These are phyloP conservation scores for Falciphora oryzae DNA, from an alignment of 2,329 filamentous ascomycete species.

Conservation along the genomic window DNA sequence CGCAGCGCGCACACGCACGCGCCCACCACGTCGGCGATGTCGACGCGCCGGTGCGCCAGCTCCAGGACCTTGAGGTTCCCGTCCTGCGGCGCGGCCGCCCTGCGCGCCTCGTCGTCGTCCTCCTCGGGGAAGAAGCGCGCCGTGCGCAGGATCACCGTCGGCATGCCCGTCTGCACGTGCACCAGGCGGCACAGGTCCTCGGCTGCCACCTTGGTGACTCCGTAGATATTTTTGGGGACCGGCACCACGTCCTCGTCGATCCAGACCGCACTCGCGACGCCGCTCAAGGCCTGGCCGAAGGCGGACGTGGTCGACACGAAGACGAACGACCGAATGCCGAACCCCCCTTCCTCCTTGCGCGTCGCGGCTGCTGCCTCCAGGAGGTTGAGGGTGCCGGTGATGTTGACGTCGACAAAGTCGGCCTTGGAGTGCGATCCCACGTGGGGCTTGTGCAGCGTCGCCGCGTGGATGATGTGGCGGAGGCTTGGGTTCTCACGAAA, in stretches of 20 bases:
- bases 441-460: constrained; percentile 43
- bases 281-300: constrained; percentile 33
- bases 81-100: constrained; percentile 18
- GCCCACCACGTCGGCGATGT: constrained; percentile 37
- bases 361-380: constrained; percentile 32
- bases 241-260: constrained; percentile 36
- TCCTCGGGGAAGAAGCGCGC: constrained; percentile 39
- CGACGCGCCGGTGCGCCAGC: constrained; percentile 37
- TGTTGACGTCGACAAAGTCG: constrained; percentile 39
- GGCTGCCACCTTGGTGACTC: constrained; percentile 41
- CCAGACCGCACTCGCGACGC: constrained; percentile 34
- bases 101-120: constrained; percentile 11
- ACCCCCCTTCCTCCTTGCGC: not conserved
- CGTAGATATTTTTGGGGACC: constrained; percentile 42
- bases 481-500: constrained; percentile 27
- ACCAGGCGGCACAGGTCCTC: constrained; percentile 41
- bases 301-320: constrained; percentile 42
- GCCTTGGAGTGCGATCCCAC: constrained; percentile 37
- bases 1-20: constrained; percentile 34
- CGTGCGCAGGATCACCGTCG: constrained; percentile 37
- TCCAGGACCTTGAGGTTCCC: constrained; percentile 45
- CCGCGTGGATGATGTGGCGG: constrained; percentile 36
- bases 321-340: constrained; percentile 32
- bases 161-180: constrained; percentile 32
- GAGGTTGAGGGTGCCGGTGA: constrained; percentile 35